Evolutionary conservation across 768 basidiomycete genomes (phyloP), one percentile per base, ranked within the genome.

Genomic region (Russula lepida): DNA sequence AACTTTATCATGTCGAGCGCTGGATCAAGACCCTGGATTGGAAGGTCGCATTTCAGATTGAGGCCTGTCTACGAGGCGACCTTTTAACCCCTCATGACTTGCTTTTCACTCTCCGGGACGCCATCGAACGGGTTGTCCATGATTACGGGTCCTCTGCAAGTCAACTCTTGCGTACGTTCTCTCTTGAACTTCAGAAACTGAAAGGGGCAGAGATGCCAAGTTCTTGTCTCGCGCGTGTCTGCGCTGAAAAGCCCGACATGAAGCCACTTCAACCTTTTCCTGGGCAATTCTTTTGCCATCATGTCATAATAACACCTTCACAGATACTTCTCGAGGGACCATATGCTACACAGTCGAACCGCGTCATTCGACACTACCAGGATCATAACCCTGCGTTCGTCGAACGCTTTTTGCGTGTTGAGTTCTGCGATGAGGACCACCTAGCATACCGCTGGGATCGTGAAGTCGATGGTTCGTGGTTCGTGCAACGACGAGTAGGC

Each of bases 381-480:
- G 41, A 46, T 13, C 58, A 41, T 19, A 27, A 50, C 47, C 69
- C 73, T 46, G 78, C 78, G 1, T 81, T 79, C 59, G 77, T 85
- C 48, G 81, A 88, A 27, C 75, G 83, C 68, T 95, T 95, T 69
- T 70, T 94, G 37, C 84, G 92, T 15, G 90, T 93, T 35, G 84
- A 89, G 66, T 91, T 94, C 67, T 81, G 86, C 6, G 92, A 92
- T 56, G 92, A 94, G 73, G 88, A 93, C 66, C 77, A 79, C 44
- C 75, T 87, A n/a, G 78, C 81, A 51, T 87, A 86, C 63, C 79
- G 83, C 13, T 89, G 87, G 87, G 81, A 81, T 59, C 76, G 81
- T 6, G 81, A 81, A 44, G 82, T 86, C 15, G 85, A 89, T 63
- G 81, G 80, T 0, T 69, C 73, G 3, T 68, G 73, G 12, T 84